Conservation (phyloP, 2,329 filamentous ascomycete genomes). For the Colletotrichum chlorophyti region DNA sequence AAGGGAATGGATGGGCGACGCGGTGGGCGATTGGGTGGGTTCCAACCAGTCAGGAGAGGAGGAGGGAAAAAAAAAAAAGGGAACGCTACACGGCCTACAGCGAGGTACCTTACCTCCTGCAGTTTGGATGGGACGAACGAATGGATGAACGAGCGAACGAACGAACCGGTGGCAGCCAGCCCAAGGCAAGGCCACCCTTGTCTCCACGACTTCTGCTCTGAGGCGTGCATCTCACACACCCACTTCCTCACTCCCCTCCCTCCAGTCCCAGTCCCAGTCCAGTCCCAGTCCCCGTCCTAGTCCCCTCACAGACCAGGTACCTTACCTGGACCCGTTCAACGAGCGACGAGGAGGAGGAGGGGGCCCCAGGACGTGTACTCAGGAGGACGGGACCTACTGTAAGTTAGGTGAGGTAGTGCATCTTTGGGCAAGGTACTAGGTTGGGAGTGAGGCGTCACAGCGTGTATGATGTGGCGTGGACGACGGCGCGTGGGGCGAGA, state of each 20-base stretch:
- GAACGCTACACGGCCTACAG: no score
- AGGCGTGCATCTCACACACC: neutral
- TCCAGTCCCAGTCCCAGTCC: neutral
- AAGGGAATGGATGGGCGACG: constrained; percentile 33
- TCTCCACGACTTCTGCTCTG: constrained; percentile 21
- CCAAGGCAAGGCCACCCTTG: no score
- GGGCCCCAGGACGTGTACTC: no score
- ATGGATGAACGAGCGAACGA: constrained; percentile 20
- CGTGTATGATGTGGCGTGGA: no score
- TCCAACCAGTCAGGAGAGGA: neutral
- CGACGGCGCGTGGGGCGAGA: no score
- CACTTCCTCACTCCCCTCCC: neutral
- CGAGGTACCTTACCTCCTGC: no score
- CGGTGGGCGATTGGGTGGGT: constrained; percentile 12
- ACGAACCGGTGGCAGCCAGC: constrained; percentile 23
- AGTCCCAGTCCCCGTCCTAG: neutral
- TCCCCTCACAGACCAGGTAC: constrained; percentile 5
- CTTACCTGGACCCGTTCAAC: neutral
- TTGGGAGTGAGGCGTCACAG: no score
- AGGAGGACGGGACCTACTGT: no score
- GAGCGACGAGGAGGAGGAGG: no score
- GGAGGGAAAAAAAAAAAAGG: constrained; percentile 20
- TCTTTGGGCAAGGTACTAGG: no score
- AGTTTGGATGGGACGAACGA: no score
- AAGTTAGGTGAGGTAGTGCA: no score